Base-by-base conservation (phyloP, 306 rosid species). In the Urtica urens region DNA sequence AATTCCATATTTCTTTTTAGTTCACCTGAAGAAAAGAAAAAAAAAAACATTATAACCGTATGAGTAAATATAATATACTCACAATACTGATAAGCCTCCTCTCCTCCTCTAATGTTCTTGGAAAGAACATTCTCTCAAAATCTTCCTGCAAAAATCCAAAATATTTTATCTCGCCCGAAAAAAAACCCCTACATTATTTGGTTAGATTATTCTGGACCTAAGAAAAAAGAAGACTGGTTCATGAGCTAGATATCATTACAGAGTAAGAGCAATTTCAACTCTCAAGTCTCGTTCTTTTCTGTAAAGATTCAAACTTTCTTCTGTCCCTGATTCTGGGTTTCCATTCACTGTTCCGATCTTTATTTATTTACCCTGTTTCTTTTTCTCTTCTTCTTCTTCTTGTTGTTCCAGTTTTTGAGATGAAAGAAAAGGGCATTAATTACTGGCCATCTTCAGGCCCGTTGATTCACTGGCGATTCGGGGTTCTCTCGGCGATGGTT, bases 381-480 rank as follows among this genome's bases (percentile, higher is more conserved):
- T 50, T 8, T 11, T n/a, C n/a, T n/a, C n/a, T 10, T 3, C 11
- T 7, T 37, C 37, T 23, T 53, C 19, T 23, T 31, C 18, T 7
- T 11, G 0, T 29, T 10, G 50, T 50, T 31, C 25, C 55, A 57
- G 55, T 51, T 41, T 55, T 53, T 53, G 60, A 66, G 72, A 87
- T 87, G 96, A 72, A 77, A 38, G 80, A 72, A 67, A 83, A 73
- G 75, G 82, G 57, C 11, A 57, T 53, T 39, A 51, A 45, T 57
- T 62, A 66, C 71, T 27, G 41, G 5, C 29, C 44, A 0, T 55
- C 65, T 68, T 51, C 62, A 20, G 48, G 62, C 49, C 79, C 75
- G 26, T 27, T 90, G 18, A 66, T 66, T 13, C 78, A 75, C 20
- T 82, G 82, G 84, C 87, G 80, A 19, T 64, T 72, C 46, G 80